These are phyloP conservation scores for Fusarium xyrophilum DNA, from an alignment of 2,329 filamentous ascomycete genomes.

Conservation along the genomic window DNA sequence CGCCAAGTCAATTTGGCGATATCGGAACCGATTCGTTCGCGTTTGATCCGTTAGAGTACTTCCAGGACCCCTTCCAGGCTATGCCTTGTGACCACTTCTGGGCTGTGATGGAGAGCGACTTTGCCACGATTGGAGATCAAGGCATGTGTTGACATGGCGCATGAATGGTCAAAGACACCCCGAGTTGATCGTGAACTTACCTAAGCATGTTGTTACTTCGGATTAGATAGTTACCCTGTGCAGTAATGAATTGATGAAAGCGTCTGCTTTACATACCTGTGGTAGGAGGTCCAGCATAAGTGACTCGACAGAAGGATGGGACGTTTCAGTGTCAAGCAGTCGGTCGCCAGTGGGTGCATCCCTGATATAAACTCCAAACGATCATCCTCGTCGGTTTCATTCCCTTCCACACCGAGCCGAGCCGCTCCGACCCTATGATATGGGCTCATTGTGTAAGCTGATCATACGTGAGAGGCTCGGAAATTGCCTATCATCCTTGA, in stretches of 20 bases:
- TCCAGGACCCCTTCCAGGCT: slow-evolving; percentile 37
- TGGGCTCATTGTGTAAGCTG: not conserved
- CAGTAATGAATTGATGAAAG: not conserved
- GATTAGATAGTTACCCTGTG: slow-evolving; percentile 1
- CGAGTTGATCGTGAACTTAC: not conserved
- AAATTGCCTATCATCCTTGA: not conserved
- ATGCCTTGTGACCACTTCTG: slow-evolving; percentile 37
- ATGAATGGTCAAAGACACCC: not conserved
- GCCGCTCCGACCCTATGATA: not conserved
- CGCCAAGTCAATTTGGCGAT: slow-evolving; percentile 5
- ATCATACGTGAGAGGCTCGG: not conserved
- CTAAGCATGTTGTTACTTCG: not conserved
- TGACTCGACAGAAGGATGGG: too few species aligned
- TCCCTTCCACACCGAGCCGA: slow-evolving; percentile 9
- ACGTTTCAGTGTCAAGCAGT: rapidly evolving
- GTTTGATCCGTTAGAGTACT: slow-evolving; percentile 25
- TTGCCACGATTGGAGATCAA: slow-evolving; percentile 21
- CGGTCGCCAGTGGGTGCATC: not conserved
- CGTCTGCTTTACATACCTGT: not conserved
- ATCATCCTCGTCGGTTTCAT: not conserved
- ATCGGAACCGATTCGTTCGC: slow-evolving; percentile 2
- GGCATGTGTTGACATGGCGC: not conserved
- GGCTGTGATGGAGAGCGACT: slow-evolving; percentile 37
- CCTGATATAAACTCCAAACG: not conserved
- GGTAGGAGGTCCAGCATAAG: not conserved